Base-by-base conservation (phyloP, 495 filamentous ascomycete genomes). In the Penicillium longicatenatum region DNA sequence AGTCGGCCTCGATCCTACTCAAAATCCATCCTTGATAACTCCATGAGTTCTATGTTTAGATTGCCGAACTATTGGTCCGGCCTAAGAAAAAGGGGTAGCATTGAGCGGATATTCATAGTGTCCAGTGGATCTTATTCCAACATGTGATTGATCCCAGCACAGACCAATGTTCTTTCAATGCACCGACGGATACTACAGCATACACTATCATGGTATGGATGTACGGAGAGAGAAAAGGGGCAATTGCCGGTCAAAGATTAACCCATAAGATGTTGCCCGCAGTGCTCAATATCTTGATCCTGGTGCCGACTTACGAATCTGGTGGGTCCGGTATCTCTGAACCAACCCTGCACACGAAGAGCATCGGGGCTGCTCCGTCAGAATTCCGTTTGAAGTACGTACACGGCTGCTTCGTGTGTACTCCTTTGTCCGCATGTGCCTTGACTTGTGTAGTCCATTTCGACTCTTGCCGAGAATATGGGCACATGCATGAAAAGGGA, bases 31-130 rank as follows among this genome's bases (percentile, higher is more conserved):
- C 21, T 17, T 48, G 21, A 31, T 48, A 29, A n/a, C n/a, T 29
- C 22, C 21, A 48, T 48, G 30, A 31, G 1, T 8, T 17, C 45
- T 48, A 48, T 48, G 45, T 48, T 48, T 48, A 48, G 45, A 48
- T 30, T 48, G 45, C 45, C 22, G 45, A 48, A 30, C 45, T 14
- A 48, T n/a, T 26, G 21, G 20, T 29, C 10, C 24, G 22, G 20
- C 21, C 19, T 29, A n/a, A 26, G 29, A 26, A 29, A 30, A 48
- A 22, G 45, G 45, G 24, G 16, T 48, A 30, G 24, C 45, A 48
- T 29, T 48, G 12, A 9, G 24, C 9, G 16, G 45, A 48, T 30
- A 48, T 31, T 48, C n/a, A 48, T 48, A 30, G 45, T 17, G 3
- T 10, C 11, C 1, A 48, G 45, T 48, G 45, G 45, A 48, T 48